Evolutionary conservation across 2,329 filamentous ascomycete genomes (phyloP).

Genomic region (Neocatenulostroma microsporum): DNA sequence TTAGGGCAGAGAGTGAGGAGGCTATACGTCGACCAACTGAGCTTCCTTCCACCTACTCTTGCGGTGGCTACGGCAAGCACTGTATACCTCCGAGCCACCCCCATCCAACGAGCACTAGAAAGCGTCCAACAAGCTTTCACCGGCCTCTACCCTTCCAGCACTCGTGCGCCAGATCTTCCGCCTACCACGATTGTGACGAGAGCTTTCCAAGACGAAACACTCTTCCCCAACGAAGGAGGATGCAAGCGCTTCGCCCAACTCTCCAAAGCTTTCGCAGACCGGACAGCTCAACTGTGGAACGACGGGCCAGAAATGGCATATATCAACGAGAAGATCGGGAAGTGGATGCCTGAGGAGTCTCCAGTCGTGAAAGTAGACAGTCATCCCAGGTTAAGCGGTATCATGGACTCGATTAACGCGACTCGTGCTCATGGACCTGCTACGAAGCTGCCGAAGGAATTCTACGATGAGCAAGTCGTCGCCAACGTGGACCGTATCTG

Average conservation of each 20-base stretch:
- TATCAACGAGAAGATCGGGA: constrained; percentile 66
- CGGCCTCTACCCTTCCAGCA: constrained; percentile 40
- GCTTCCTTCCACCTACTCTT: constrained; percentile 41
- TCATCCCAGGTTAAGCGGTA: constrained; percentile 73
- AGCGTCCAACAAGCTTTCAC: constrained; percentile 45
- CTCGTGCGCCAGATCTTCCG: constrained; percentile 36
- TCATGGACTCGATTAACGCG: constrained; percentile 91
- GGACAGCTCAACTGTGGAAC: constrained; percentile 43
- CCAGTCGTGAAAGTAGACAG: constrained; percentile 72
- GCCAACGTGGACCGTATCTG: constrained; percentile 64
- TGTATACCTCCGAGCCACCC: constrained; percentile 42
- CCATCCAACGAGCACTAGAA: constrained; percentile 44
- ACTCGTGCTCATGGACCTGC: constrained; percentile 74
- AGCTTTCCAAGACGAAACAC: constrained; percentile 40
- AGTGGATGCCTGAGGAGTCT: constrained; percentile 69
- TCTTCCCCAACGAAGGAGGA: constrained; percentile 44
- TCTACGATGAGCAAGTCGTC: constrained; percentile 70
- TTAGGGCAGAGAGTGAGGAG: constrained; percentile 42
- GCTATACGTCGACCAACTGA: constrained; percentile 44
- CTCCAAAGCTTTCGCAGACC: constrained; percentile 40
- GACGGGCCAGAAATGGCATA: constrained; percentile 72
- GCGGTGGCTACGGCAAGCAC: constrained; percentile 25
- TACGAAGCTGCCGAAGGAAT: constrained; percentile 72
- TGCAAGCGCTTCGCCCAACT: constrained; percentile 44
- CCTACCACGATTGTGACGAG: constrained; percentile 40